Evolutionary conservation across 768 basidiomycete genomes (phyloP), one percentile per base, ranked within the genome.

Genomic region (Floccularia luteovirens): DNA sequence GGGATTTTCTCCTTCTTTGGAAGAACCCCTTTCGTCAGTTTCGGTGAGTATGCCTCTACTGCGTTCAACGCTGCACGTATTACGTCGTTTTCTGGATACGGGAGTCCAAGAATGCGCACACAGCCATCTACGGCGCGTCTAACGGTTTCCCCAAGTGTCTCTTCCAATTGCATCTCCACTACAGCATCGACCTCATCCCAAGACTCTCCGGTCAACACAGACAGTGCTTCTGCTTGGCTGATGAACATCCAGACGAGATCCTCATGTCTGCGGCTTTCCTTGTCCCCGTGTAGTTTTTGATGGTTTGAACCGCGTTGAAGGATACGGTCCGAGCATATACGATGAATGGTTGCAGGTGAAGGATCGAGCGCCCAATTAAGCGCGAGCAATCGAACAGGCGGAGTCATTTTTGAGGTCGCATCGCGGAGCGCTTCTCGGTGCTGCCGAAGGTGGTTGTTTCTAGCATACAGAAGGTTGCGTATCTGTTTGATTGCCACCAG

Each of bases 391-490:
- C 83, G 82, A 10, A 84, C 78, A 8, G 77, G 78, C 3, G 78
- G 70, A 30, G 48, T 42, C 4, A 63, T 53, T 17, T 56, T 55
- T 5, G 61, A 48, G 31, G 70, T 64, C 5, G 77, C 72, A 1
- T 77, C 70, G 13, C 78, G 75, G 1, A 99, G 70, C 2, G 73
- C 71, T 22, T 64, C 44, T n/a, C 92, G 85, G 53, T 97, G 92
- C 59, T 83, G 77, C 12, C 53, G 62, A 2, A 86, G 69, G 53
- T 99, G 94, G 57, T 97, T 98, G 59, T 99, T 98, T 48, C 91
- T 67, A 27, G n/a, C 1, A 19, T 8, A 31, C 28, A 46, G 13
- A 40, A 25, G 10, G 24, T 13, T 13, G 33, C 27, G 17, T 31
- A 36, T 3, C 14, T 32, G 8, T 1, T 16, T 35, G 33, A 24